A percentile compares a stretch with the other conserved stretches of the same genome.
phyloP scores from a whole-genome alignment of 2,329 filamentous ascomycete species.

The Xylariales sp. region DNA sequence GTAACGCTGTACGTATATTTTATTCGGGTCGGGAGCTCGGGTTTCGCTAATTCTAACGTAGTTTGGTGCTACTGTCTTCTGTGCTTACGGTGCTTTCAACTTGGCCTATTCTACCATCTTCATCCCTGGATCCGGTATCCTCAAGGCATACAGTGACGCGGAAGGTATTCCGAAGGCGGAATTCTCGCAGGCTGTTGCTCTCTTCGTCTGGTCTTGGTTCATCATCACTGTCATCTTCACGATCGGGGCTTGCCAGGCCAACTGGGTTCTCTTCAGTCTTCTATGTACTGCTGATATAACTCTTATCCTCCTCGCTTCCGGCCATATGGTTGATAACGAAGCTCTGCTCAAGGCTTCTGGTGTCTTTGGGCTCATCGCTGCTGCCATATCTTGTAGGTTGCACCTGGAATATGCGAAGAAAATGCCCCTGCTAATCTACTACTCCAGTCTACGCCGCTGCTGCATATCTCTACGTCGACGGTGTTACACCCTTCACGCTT shows the following conservation, averaged over 20 bases:
- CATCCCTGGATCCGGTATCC: conserved; percentile 52
- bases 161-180: conserved; percentile 44
- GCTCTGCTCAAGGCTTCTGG: conserved; percentile 40
- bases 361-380: conserved; percentile 42
- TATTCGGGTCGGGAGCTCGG: not conserved
- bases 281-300: conserved; percentile 43
- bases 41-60: conserved; percentile 27
- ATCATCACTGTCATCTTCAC: conserved; percentile 46
- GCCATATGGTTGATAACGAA: conserved; percentile 40
- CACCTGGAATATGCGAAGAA: too few relatives aligned
- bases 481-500: conserved; percentile 42
- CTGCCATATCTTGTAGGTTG: conserved; percentile 42
- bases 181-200: conserved; percentile 45
- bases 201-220: conserved; percentile 47
- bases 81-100: conserved; percentile 55
- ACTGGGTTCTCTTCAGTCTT: conserved; percentile 40
- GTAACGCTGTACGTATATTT: conserved; percentile 42
- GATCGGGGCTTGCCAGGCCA: conserved; percentile 43
- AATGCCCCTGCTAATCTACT: conserved; percentile 18
- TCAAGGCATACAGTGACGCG: conserved; percentile 52
- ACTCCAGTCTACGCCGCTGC: conserved; percentile 40
- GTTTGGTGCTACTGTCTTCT: conserved; percentile 54
- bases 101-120: conserved; percentile 54
- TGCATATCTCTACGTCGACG: conserved; percentile 42
- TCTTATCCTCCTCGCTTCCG: conserved; percentile 42